phyloP scores from a whole-genome alignment of 108 stramenopile genomes.

The Cafeteria roenbergensis region DNA sequence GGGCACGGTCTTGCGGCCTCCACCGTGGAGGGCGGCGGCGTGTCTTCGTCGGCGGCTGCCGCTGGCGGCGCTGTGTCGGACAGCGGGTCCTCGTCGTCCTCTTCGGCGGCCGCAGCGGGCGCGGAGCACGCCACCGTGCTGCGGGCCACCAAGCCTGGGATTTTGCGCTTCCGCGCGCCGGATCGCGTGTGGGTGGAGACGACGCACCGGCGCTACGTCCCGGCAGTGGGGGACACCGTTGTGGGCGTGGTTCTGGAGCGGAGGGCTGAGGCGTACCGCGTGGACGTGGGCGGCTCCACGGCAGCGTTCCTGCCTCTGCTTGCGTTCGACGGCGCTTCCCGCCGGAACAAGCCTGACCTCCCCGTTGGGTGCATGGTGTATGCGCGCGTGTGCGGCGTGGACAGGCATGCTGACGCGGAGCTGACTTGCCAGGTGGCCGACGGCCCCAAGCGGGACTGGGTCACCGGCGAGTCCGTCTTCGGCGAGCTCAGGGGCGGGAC shows the following conservation, averaged over 20 bases:
- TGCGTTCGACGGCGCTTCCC: conserved; percentile 18
- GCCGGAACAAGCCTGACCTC: conserved; percentile 11
- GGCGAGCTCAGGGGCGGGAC: conserved; percentile 19
- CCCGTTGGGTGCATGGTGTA: conserved; percentile 13
- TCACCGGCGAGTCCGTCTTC: conserved; percentile 18
- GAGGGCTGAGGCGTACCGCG: conserved; percentile 4
- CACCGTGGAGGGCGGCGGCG: no score
- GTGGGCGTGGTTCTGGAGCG: conserved; percentile 6
- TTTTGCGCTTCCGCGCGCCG: no score
- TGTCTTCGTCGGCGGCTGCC: no score
- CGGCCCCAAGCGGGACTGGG: conserved; percentile 25
- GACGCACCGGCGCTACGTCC: neutral
- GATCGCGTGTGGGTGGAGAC: neutral
- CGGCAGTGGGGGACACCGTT: conserved; percentile 6
- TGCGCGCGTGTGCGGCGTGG: conserved; percentile 10
- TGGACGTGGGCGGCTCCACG: neutral
- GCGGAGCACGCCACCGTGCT: no score
- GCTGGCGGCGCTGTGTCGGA: no score
- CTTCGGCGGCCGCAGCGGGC: no score
- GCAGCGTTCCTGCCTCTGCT: conserved; percentile 7
- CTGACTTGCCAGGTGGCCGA: conserved; percentile 13
- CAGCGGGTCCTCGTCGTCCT: no score
- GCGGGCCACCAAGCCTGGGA: no score
- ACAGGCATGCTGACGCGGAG: conserved; percentile 14
- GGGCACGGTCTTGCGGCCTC: no score